These are phyloP conservation scores for Vigna mungo DNA, from an alignment of 306 rosid genomes.

Conservation along the genomic window DNA sequence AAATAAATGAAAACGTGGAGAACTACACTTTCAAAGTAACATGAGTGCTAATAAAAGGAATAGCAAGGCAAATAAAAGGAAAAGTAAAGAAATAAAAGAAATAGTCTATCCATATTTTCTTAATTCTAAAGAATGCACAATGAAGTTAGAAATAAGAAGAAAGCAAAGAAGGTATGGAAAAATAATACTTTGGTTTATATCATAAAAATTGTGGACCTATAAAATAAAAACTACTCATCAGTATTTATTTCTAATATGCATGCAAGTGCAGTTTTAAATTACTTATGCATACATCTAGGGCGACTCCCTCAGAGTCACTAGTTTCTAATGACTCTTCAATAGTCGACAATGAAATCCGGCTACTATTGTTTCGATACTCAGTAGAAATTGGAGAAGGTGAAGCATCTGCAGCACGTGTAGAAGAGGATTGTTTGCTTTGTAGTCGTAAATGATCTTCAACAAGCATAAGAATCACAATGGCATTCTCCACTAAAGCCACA, in stretches of 20 bases:
- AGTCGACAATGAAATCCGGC: slow-evolving; percentile 48
- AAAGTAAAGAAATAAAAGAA: slow-evolving; percentile 25
- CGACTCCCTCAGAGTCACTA: slow-evolving; percentile 67
- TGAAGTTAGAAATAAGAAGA: slow-evolving; percentile 16
- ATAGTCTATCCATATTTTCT: slow-evolving; percentile 6
- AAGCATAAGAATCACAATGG: slow-evolving; percentile 97
- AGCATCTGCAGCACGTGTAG: slow-evolving; percentile 64
- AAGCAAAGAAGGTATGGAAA: slow-evolving; percentile 4
- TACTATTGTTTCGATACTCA: slow-evolving; percentile 55
- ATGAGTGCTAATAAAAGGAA: slow-evolving; percentile 42
- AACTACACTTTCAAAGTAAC: slow-evolving; percentile 16
- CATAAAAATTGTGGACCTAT: slow-evolving; percentile 4
- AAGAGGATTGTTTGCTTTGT: slow-evolving; percentile 75
- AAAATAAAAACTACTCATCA: slow-evolving; percentile 36
- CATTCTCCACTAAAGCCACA: slow-evolving; percentile 97
- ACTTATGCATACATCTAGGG: slow-evolving; percentile 73
- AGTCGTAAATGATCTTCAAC: slow-evolving; percentile 98
- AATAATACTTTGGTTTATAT: background rate
- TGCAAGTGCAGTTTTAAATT: slow-evolving; percentile 40
- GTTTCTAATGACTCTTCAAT: slow-evolving; percentile 62
- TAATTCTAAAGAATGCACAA: slow-evolving; percentile 27
- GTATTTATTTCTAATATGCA: slow-evolving; percentile 21
- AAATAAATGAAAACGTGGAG: slow-evolving; percentile 26
- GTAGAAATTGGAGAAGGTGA: slow-evolving; percentile 74
- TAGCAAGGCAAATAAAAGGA: slow-evolving; percentile 17